Conservation (phyloP, 306 rosid genomes). For the Lotus japonicus region DNA sequence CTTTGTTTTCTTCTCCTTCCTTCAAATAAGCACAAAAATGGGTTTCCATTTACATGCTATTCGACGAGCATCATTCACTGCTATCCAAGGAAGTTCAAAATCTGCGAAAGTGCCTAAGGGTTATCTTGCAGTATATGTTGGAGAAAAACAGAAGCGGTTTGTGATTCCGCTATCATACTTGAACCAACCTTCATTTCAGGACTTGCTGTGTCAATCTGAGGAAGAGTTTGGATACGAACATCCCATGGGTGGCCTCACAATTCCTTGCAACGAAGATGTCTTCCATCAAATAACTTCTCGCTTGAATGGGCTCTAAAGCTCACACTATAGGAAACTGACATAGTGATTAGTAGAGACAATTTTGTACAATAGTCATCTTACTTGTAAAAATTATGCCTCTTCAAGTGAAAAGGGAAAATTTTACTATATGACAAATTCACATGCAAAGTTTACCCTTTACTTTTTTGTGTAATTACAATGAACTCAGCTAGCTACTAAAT, state of each 20-base stretch:
- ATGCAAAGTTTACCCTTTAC: not conserved
- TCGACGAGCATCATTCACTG: not conserved
- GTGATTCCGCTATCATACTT: constrained; percentile 37
- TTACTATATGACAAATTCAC: not conserved
- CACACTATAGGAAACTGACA: not conserved
- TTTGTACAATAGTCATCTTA: not conserved
- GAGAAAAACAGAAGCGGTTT: constrained; percentile 33
- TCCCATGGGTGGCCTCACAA: constrained; percentile 44
- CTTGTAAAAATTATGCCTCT: not conserved
- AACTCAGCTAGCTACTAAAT: not conserved
- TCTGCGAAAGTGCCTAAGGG: constrained; percentile 29
- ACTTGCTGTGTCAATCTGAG: constrained; percentile 21
- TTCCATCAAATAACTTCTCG: constrained; percentile 18
- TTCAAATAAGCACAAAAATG: not conserved
- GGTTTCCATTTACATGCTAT: constrained; percentile 27
- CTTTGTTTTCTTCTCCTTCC: not conserved
- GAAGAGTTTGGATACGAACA: constrained; percentile 46
- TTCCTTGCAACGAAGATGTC: constrained; percentile 32
- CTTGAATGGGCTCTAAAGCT: not conserved
- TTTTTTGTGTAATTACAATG: not conserved
- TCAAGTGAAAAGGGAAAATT: not conserved
- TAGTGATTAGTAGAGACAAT: not conserved
- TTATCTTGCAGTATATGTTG: constrained; percentile 36
- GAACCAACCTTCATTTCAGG: constrained; percentile 40
- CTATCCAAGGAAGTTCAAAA: constrained; percentile 13